Evolutionary conservation across 352 stramenopile species (phyloP), one percentile per base, ranked within the genome.

Genomic region (Globisporangium megalacanthum): DNA sequence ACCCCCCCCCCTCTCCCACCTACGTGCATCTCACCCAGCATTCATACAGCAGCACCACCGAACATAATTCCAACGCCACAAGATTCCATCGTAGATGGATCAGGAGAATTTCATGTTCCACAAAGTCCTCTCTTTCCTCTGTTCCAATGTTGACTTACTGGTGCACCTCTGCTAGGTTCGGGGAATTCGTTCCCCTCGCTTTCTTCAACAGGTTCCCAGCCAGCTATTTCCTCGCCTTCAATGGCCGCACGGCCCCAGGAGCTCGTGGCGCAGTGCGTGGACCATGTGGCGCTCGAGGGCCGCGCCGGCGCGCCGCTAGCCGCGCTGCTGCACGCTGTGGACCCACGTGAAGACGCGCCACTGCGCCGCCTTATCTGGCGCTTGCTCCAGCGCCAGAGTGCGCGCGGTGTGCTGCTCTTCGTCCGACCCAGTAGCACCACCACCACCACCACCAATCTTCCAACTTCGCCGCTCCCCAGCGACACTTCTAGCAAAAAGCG

Each of bases 281-380:
- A 92, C 63, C 61, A 82, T 60, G 66, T 89, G 22, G 73, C 82
- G 29, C 67, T 89, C 0, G 82, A 87, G 60, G 79, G 82, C 13
- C 55, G 65, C 25, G 49, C 59, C 0, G 82, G 82, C 15, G 49
- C 88, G 10, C 67, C 71, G 2, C 37, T 91, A 0, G 42, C 56
- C 8, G 54, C 52, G 8, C 47, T 91, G 4, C 72, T 91, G 48
- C 64, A 68, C 20, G 63, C 54, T 14, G 56, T 84, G 9, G 77
- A 88, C 9, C 69, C 75, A 7, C 52, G 15, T 14, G 49, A 63
- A 49, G 81, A 91, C 62, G 37, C 20, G 29, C 44, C 45, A 7
- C 52, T 91, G 67, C 77, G 77, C 0, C 66, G 66, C 31, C 73
- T 86, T 20, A 62, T 84, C 37, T 91, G 81, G 81, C 65, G 59